These are phyloP conservation scores for Neofusicoccum laricinum DNA, from an alignment of 2,329 filamentous ascomycete species.

Conservation along the genomic window DNA sequence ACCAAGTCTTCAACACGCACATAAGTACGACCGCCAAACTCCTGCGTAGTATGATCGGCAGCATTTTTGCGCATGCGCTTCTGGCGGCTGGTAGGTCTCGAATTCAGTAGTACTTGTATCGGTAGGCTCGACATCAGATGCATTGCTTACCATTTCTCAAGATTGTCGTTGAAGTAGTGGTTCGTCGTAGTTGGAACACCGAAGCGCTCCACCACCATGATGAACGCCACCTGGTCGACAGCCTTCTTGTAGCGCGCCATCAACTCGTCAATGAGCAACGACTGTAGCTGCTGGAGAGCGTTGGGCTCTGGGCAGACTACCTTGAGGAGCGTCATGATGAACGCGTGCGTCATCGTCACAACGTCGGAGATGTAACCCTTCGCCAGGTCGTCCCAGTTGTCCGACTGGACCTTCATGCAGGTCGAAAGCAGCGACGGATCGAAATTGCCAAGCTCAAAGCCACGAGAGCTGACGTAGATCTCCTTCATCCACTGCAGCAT, in stretches of 20 bases:
- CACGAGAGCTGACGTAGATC: constrained; percentile 46
- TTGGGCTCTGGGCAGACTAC: constrained; percentile 43
- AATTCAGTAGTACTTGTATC: too few species aligned
- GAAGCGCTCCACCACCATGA: constrained; percentile 52
- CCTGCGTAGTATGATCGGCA: not conserved
- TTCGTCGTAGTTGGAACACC: constrained; percentile 52
- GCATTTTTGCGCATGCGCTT: not conserved
- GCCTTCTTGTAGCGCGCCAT: constrained; percentile 46
- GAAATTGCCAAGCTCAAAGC: constrained; percentile 55
- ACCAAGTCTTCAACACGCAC: not conserved
- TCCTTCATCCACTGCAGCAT: constrained; percentile 48
- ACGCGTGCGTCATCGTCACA: constrained; percentile 53
- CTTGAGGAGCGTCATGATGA: constrained; percentile 46
- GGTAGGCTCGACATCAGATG: not conserved
- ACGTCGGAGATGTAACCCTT: constrained; percentile 51
- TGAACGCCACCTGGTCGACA: constrained; percentile 48
- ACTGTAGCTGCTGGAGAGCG: constrained; percentile 45
- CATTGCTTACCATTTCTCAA: constrained; percentile 36
- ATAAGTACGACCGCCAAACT: too few species aligned
- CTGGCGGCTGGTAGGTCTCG: not conserved
- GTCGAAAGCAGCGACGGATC: constrained; percentile 40
- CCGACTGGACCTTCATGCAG: constrained; percentile 53
- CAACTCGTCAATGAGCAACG: constrained; percentile 46
- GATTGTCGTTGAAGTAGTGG: constrained; percentile 50
- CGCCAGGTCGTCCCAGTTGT: constrained; percentile 52